Evolutionary conservation across 2,329 filamentous ascomycete genomes (phyloP).

Genomic region (Hypoxylon rubiginosum): DNA sequence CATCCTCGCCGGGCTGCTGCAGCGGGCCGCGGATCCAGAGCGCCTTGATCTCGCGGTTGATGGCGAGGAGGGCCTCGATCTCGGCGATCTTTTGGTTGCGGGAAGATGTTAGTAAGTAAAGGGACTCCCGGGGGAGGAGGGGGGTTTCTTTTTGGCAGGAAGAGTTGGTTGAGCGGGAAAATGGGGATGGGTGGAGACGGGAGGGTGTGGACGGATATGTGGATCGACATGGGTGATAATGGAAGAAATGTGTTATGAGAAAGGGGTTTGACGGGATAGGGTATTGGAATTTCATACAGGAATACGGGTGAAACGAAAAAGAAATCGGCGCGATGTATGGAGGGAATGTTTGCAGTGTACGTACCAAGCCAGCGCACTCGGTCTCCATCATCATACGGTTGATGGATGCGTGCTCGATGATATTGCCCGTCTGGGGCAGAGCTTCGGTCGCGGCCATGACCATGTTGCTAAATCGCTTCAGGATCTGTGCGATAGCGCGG

Average conservation of each 20-base stretch:
- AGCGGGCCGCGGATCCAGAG: conserved; percentile 65
- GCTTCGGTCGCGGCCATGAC: conserved; percentile 55
- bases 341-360: conserved; percentile 24
- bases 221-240: no score
- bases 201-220: no score
- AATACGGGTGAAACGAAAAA: not conserved
- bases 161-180: no score
- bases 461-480: conserved; percentile 60
- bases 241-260: no score
- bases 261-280: not conserved
- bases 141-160: not conserved
- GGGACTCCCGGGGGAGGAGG: not conserved
- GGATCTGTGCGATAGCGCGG: conserved; percentile 59
- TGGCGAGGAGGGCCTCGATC: conserved; percentile 59
- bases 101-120: not conserved
- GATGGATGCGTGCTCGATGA: conserved; percentile 56
- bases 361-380: conserved; percentile 55
- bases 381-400: conserved; percentile 58
- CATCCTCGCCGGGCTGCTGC: conserved; percentile 59
- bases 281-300: not conserved
- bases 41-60: conserved; percentile 64
- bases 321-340: not conserved
- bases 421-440: conserved; percentile 52
- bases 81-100: conserved; percentile 55
- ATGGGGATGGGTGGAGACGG: no score